Conservation (phyloP, 768 basidiomycete genomes). For the Calocera cornea region DNA sequence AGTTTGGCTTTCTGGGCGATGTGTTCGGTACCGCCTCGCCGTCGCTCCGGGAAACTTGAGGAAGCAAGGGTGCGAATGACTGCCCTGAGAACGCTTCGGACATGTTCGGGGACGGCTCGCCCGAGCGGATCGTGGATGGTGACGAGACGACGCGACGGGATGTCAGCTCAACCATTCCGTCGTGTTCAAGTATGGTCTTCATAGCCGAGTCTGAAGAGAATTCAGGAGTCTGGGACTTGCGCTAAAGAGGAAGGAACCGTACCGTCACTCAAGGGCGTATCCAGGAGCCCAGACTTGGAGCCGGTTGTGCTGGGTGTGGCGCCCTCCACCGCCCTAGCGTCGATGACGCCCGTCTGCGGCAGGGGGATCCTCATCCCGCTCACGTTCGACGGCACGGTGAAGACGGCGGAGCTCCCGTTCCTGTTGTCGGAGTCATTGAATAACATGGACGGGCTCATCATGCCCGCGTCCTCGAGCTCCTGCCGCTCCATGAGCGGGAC, state of each 20-base stretch:
- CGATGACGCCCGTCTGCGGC: not conserved
- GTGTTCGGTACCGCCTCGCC: not conserved
- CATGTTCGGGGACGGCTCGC: not conserved
- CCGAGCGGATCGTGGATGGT: not conserved
- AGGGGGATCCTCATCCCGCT: not conserved
- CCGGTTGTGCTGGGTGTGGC: not conserved
- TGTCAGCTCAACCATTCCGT: not conserved
- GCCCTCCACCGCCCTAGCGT: not conserved
- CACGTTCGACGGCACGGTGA: not conserved
- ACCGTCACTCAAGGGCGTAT: not conserved
- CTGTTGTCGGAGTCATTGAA: not conserved
- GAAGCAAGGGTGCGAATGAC: not conserved
- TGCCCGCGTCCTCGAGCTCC: not conserved
- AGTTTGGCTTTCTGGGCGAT: not conserved
- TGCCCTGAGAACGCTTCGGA: not conserved
- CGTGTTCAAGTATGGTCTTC: slow-evolving; percentile 1
- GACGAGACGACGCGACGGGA: not conserved
- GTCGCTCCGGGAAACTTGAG: not conserved
- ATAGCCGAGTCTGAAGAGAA: not conserved
- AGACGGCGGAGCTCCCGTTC: not conserved
- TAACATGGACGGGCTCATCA: not conserved
- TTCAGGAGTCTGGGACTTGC: not conserved
- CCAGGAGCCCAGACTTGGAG: not conserved
- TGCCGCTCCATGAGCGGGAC: not conserved
- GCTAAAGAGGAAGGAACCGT: not conserved